A percentile compares a stretch with the other conserved stretches of the same genome.
Conservation (phyloP, 129 eudicot species). For the Deinandra increscens region DNA sequence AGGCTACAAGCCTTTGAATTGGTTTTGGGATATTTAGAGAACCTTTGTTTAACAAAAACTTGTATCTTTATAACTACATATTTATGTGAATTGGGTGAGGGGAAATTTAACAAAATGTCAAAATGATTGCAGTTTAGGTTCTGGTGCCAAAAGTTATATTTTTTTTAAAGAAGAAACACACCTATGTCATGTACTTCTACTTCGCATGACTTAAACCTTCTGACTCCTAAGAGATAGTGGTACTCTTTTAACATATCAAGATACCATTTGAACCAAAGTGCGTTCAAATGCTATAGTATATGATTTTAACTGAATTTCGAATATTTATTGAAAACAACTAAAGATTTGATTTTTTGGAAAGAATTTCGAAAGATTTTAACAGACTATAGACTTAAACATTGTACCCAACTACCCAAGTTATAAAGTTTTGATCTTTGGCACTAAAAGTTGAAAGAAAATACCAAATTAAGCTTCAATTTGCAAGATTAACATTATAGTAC, state of each 20-base stretch:
- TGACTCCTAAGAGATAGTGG: no score
- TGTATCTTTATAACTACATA: background rate
- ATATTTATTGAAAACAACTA: slow-evolving; percentile 3
- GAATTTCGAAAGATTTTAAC: background rate
- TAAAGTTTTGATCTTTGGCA: background rate
- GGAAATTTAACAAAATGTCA: no score
- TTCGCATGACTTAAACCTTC: no score
- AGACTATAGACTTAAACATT: slow-evolving; percentile 2
- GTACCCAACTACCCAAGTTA: slow-evolving; percentile 27
- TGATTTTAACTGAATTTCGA: background rate
- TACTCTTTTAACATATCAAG: no score
- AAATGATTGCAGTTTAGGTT: no score
- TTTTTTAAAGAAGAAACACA: no score
- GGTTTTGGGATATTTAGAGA: background rate
- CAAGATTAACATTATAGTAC: slow-evolving; percentile 35
- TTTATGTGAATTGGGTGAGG: no score
- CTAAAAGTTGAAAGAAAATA: background rate
- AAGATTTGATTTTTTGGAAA: slow-evolving; percentile 16
- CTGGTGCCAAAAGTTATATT: no score
- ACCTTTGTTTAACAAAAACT: background rate
- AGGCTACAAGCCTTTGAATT: no score
- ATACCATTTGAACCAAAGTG: no score
- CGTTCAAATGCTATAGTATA: background rate
- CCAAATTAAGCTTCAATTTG: background rate
- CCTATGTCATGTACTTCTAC: no score